Base-by-base conservation (phyloP, 352 stramenopile species). In the Thalassiosira ordinaria region DNA sequence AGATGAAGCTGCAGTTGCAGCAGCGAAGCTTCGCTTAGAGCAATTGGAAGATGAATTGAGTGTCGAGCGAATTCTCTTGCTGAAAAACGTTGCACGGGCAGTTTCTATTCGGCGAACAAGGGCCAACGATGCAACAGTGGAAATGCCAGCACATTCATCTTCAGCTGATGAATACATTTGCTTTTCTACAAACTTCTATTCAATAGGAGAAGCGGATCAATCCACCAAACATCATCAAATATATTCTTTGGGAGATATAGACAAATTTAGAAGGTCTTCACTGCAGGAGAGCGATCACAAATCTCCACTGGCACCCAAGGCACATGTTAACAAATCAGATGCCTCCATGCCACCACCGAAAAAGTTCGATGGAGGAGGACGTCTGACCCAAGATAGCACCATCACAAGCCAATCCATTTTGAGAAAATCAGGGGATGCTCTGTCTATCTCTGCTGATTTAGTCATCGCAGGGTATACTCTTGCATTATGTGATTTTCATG, bases 31-130 rank as follows among this genome's bases (percentile, higher is more conserved):
- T 2, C 70, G 71, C 27, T 29, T 94, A 26, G 39, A 87, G 65
- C 22, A 83, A 39, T 74, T 94, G 14, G 89, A 94, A 81, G 86
- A 89, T 68, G 64, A 89, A 9, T 69, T 94, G 22, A 67, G 64
- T n/a, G 65, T 94, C 26, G 86, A 93, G 74, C 80, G 90, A 64
- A 89, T 94, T 73, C 65, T 94, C 2, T 70, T 94, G 39, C 87
- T 93, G 69, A 78, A 84, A 71, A 68, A 78, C 60, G 33, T 85
- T 63, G 73, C 66, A 44, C 56, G 76, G 61, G 72, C 72, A 52
- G 60, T 64, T n/a, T 74, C 47, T 20, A 65, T 82, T 57, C 63
- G 60, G 56, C 49, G 39, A 55, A 49, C 31, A 71, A 46, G 41
- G 1, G 33, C 31, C 20, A 35, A 20, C 24, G 33, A 53, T 44